Conservation (phyloP, 1,139 yeast species). For the Suhomyces coccinellae region DNA sequence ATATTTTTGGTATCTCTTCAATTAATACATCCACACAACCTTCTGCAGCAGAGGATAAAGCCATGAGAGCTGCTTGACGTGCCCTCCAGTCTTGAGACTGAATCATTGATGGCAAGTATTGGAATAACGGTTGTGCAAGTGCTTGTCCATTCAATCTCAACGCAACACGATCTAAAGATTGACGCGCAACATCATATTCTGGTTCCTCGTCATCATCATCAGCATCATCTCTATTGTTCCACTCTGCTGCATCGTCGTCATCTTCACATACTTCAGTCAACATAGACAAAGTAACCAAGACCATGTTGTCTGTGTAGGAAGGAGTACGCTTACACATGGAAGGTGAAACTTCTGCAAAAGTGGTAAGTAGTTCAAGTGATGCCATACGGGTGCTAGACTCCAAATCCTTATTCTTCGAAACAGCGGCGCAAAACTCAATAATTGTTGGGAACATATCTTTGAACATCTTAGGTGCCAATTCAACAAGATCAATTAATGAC, state of each 20-base stretch:
- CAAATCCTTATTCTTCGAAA: slow-evolving; percentile 76
- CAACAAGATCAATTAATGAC: slow-evolving; percentile 84
- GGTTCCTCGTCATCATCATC: slow-evolving; percentile 85
- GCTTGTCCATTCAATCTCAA: slow-evolving; percentile 80
- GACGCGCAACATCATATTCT: slow-evolving; percentile 90
- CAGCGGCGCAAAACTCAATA: slow-evolving; percentile 78
- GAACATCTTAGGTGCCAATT: slow-evolving; percentile 92
- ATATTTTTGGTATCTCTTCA: slow-evolving; percentile 73
- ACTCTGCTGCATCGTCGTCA: slow-evolving; percentile 87
- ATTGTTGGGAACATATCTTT: slow-evolving; percentile 85
- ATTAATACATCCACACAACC: slow-evolving; percentile 92
- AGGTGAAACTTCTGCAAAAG: slow-evolving; percentile 92
- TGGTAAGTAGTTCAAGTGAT: slow-evolving; percentile 82
- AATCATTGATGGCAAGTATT: slow-evolving; percentile 81
- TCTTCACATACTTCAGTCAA: slow-evolving; percentile 92
- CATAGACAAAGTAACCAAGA: slow-evolving; percentile 73
- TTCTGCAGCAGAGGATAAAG: slow-evolving; percentile 93
- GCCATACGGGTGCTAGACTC: slow-evolving; percentile 81
- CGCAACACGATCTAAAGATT: slow-evolving; percentile 86
- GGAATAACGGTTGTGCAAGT: slow-evolving; percentile 83
- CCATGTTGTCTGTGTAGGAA: slow-evolving; percentile 69
- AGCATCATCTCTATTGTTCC: slow-evolving; percentile 74
- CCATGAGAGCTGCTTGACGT: slow-evolving; percentile 97
- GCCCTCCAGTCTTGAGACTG: slow-evolving; percentile 83
- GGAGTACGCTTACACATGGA: slow-evolving; percentile 88